Evolutionary conservation across 2,329 filamentous ascomycete genomes (phyloP).

Genomic region (Penicillium brevicompactum): DNA sequence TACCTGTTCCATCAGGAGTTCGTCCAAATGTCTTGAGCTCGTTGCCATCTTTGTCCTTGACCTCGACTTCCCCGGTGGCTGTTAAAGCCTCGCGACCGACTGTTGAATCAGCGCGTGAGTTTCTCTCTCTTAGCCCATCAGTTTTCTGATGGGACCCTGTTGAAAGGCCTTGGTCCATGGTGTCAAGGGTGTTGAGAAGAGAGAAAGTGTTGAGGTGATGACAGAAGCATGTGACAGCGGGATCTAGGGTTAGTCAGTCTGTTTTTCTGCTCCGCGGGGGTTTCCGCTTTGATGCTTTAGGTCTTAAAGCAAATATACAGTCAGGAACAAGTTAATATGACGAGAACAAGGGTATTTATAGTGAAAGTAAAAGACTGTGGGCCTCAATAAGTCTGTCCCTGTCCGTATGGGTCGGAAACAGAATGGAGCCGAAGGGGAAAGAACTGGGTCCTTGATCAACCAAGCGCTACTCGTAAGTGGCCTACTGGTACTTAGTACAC

Average conservation of each 20-base stretch:
- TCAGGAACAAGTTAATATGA: not conserved
- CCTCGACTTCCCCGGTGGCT: conserved; percentile 40
- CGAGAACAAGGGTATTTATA: conserved; percentile 16
- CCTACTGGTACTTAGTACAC: not conserved
- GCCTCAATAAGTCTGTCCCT: conserved; percentile 7
- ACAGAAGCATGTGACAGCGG: conserved; percentile 29
- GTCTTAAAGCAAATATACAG: not conserved
- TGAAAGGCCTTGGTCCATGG: conserved; percentile 43
- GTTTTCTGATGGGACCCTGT: conserved; percentile 37
- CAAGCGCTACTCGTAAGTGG: conserved; percentile 7
- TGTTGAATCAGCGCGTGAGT: conserved; percentile 45
- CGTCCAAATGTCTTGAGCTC: conserved; percentile 83
- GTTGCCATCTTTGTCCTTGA: conserved; percentile 52
- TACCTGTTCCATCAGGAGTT: conserved; percentile 88
- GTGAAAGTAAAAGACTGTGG: conserved; percentile 8
- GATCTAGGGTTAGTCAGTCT: conserved; percentile 16
- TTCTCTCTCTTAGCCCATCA: conserved; percentile 53
- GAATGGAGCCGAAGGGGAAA: conserved; percentile 29
- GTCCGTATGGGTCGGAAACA: conserved; percentile 9
- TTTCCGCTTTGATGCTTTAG: not conserved
- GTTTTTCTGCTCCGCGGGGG: not conserved
- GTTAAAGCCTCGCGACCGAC: conserved; percentile 49
- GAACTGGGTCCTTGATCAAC: conserved; percentile 18
- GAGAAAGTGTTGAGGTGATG: conserved; percentile 25
- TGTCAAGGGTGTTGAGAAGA: conserved; percentile 24